phyloP scores from a whole-genome alignment of 1,284 basidiomycete species.

The Phenoliferia sp. region DNA sequence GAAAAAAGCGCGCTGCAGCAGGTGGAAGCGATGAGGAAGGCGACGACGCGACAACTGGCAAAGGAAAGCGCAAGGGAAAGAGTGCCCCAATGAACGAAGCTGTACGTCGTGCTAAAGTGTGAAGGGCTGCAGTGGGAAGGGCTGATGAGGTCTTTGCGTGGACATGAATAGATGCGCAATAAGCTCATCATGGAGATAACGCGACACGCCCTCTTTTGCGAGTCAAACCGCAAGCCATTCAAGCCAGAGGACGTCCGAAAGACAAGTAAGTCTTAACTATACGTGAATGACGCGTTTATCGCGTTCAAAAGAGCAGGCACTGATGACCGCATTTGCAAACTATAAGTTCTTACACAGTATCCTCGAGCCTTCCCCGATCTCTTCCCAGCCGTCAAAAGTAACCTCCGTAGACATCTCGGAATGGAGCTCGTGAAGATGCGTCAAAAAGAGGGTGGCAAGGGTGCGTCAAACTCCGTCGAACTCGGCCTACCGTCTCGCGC shows the following conservation, averaged over 20 bases:
- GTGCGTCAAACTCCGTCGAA: slow-evolving; percentile 4
- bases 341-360: slow-evolving; percentile 20
- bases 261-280: slow-evolving; percentile 10
- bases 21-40: not conserved
- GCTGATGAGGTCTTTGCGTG: not conserved
- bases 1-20: slow-evolving; percentile 1
- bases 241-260: slow-evolving; percentile 24
- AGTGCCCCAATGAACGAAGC: slow-evolving; percentile 13
- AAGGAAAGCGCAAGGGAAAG: not conserved
- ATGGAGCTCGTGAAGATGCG: slow-evolving; percentile 27
- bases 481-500: not conserved
- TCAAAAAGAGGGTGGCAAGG: slow-evolving; percentile 20
- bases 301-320: not conserved
- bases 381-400: slow-evolving; percentile 21
- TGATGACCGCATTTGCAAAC: not conserved
- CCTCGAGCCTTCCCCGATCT: slow-evolving; percentile 17
- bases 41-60: not conserved
- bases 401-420: slow-evolving; percentile 20
- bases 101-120: not conserved
- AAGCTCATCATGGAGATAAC: slow-evolving; percentile 21
- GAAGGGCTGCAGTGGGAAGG: not conserved
- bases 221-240: slow-evolving; percentile 13
- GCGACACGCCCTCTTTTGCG: slow-evolving; percentile 24
- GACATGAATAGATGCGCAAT: slow-evolving; percentile 29
- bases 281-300: not conserved